phyloP scores from a whole-genome alignment of 805 yeast genomes.

The Ogataea kodamae region DNA sequence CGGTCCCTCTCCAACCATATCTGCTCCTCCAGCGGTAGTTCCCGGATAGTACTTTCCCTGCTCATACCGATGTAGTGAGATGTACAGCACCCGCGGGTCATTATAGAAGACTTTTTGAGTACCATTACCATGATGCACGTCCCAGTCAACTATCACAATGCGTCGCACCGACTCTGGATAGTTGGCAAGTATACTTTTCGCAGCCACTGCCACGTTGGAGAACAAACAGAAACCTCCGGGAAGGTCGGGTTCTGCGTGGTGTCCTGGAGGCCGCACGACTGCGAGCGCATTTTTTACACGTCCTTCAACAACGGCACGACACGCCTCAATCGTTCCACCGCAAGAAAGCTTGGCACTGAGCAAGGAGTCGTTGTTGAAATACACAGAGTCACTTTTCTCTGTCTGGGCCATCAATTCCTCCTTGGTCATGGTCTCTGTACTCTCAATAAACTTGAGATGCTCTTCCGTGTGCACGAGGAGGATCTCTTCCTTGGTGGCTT shows the following conservation, averaged over 20 bases:
- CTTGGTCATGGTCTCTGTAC: slow-evolving; percentile 73
- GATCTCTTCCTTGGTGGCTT: slow-evolving; percentile 84
- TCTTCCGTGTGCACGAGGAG: slow-evolving; percentile 78
- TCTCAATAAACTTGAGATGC: slow-evolving; percentile 71
- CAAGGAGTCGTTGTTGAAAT: slow-evolving; percentile 86
- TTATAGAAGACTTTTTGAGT: slow-evolving; percentile 89
- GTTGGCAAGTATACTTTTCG: slow-evolving; percentile 71
- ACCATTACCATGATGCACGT: slow-evolving; percentile 98
- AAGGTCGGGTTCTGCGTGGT: slow-evolving; percentile 96
- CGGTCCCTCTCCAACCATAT: slow-evolving; percentile 76
- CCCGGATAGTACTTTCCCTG: slow-evolving; percentile 94
- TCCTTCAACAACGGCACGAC: slow-evolving; percentile 92
- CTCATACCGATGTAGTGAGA: slow-evolving; percentile 90
- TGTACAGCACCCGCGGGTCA: slow-evolving; percentile 87
- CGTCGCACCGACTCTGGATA: slow-evolving; percentile 87
- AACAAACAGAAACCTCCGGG: slow-evolving; percentile 98
- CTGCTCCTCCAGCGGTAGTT: slow-evolving; percentile 76
- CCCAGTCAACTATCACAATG: slow-evolving; percentile 93
- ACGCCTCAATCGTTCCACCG: slow-evolving; percentile 97
- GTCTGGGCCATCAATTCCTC: slow-evolving; percentile 78
- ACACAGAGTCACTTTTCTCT: slow-evolving; percentile 90
- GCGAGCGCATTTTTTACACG: slow-evolving; percentile 89
- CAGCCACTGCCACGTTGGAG: slow-evolving; percentile 96
- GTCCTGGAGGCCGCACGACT: slow-evolving; percentile 98
- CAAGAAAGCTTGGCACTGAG: slow-evolving; percentile 87